These are phyloP conservation scores for Sporothrix pallida DNA, from an alignment of 2,329 filamentous ascomycete genomes.

Conservation along the genomic window DNA sequence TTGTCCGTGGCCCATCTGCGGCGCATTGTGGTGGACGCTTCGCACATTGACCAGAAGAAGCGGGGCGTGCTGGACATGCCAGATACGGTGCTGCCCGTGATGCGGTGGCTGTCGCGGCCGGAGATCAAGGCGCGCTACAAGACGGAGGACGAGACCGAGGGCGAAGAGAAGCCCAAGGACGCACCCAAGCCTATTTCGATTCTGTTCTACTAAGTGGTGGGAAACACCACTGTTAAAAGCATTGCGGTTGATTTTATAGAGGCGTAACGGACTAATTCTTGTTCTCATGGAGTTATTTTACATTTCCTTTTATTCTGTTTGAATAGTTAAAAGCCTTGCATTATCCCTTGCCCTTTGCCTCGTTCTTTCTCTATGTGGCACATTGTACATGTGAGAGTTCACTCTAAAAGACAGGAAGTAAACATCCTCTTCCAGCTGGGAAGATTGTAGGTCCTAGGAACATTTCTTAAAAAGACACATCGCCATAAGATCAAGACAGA, in stretches of 20 bases:
- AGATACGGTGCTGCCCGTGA: conserved; percentile 82
- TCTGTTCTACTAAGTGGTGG: conserved; percentile 33
- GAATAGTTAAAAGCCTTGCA: background rate
- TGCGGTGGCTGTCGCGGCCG: conserved; percentile 71
- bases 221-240: background rate
- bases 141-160: conserved; percentile 29
- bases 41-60: conserved; percentile 94
- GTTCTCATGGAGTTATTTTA: too few relatives aligned
- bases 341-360: background rate
- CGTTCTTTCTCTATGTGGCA: background rate
- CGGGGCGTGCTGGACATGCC: conserved; percentile 93
- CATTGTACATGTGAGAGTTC: background rate
- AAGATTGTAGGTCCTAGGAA: too few relatives aligned
- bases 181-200: conserved; percentile 61
- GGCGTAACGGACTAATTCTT: background rate
- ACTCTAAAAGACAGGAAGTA: too few relatives aligned
- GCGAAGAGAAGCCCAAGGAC: conserved; percentile 36
- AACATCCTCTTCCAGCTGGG: too few relatives aligned
- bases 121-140: conserved; percentile 70
- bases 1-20: conserved; percentile 74
- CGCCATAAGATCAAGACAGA: background rate
- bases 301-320: too few relatives aligned
- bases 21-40: conserved; percentile 86
- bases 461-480: background rate
- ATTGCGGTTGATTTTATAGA: background rate